Evolutionary conservation across 2,329 filamentous ascomycete species (phyloP), one percentile per base, ranked within the genome.

Genomic region (Aspergillus pseudoglaucus): DNA sequence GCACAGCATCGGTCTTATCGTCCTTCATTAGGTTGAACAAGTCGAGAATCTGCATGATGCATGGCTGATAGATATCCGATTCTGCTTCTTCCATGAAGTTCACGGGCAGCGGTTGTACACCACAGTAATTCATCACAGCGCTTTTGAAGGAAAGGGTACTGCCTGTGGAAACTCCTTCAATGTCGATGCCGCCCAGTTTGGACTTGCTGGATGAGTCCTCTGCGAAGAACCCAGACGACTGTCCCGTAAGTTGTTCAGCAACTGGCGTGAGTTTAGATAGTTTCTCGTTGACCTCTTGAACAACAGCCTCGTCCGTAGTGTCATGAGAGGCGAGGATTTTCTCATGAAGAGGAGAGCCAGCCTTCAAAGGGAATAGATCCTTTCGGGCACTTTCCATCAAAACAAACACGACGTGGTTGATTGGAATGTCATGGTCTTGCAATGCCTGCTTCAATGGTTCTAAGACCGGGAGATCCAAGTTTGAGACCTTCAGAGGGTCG

Each of bases 111-210:
- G 63, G 61, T 3, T 54, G 55, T 2, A 60, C 58, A 23, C 63
- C 62, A 45, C 62, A 66, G 46, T 65, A 59, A 37, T 63, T 64
- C 35, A 59, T 53, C 2, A 65, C 27, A 6, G 59, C 57, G 18
- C 63, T 66, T 45, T 66, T 66, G 50, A 64, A 60, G 2, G 63
- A 65, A 17, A 65, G 49, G 44, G 48, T 64, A 47, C 61, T 64
- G 20, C 59, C 62, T 12, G 62, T 64, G 0, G 62, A 22, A 4
- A 63, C 47, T 10, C 62, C 62, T n/a, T 58, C 47, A 4, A 64
- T 48, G 38, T 62, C 64, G 44, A 65, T 56, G 1, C 62, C 60
- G 4, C 63, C 63, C 59, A 64, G 62, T 25, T 52, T 59, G 22
- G 54, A 47, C n/a, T 45, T 53, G 15, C 44, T 12, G 22, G 46